Evolutionary conservation across 2,329 filamentous ascomycete species (phyloP), one percentile per base, ranked within the genome.

Genomic region (Magnaporthiopsis incrustans): DNA sequence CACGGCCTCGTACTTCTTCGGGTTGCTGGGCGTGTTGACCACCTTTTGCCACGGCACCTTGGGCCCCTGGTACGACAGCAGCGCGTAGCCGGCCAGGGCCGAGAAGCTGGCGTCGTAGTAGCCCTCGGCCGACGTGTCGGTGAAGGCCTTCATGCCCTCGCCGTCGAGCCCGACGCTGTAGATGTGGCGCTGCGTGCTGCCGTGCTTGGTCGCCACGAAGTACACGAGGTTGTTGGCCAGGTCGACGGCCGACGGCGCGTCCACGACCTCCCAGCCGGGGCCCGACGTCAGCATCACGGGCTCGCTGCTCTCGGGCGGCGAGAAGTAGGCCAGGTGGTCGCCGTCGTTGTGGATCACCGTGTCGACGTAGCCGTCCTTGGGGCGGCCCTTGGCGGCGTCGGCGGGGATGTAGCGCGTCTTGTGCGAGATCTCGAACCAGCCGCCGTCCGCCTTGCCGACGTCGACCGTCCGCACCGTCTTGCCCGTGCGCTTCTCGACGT

Each of bases 371-470:
- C 95, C 95, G 74, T 97, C 92, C 6, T 94, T 77, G 2, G 85
- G 81, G 27, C 93, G 87, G 18, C 90, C 91, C 67, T 90, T 91
- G 14, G 78, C 75, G 27, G 89, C 84, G 73, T 97, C 91, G 4
- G 92, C 90, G 2, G 95, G 95, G 65, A 99, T 88, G 72, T 89
- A 98, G 18, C 81, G 87, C 4, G 93, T 97, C 57, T 89, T 85
- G 70, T 97, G 89, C 1, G 92, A 91, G 57, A 97, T 91, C 77
- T 99, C 95, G 70, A 97, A 94, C 95, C 95, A 99, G 44, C 95
- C 96, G 27, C 93, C 93, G 73, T 99, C 95, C n/a, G 97, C 81
- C 65, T 89, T 82, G 68, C 87, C 85, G 61, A 97, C 86, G 74
- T 99, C 87, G 61, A 91, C 84, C 26, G 87, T 89, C 67, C 94